Base-by-base conservation (phyloP, 2,329 filamentous ascomycete species). In the Paecilomyces niveus region DNA sequence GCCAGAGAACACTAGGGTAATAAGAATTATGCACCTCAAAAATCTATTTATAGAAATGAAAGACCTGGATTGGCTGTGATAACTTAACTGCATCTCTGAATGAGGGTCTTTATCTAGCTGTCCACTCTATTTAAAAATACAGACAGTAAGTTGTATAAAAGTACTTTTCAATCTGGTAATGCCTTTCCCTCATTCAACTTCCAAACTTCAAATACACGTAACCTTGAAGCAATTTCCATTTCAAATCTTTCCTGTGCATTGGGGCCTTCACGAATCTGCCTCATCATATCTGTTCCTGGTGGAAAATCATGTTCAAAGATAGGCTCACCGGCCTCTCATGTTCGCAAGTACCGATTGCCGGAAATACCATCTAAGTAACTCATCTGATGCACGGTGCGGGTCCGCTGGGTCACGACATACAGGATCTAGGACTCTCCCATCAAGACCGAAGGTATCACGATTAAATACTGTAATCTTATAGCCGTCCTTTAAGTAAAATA, bases 291-390 rank as follows among this genome's bases (percentile, higher is more conserved):
- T 11, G 54, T 58, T 33, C 65, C 64, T n/a, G 56, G 52, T 7
- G 26, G 54, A n/a, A 55, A 39, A 24, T 55, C 54, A n/a, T 55
- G 54, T 55, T 55, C 54, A n/a, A 45, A 65, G 15, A 54, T 26
- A 24, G 63, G 64, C 53, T 61, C 63, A n/a, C 64, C 64, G 52
- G 55, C 64, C 63, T 51, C 58, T 62, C 60, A 66, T 64, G 26
- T 65, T 67, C 26, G 55, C 58, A 24, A 67, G 62, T 32, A 67
- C 61, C 13, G 55, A 35, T 54, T 67, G 64, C 50, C 62, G 5
- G 58, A 63, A 67, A 55, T 66, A 60, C 63, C 63, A 67, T 18
- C 58, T 32, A 31, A 67, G 59, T 3, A 66, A 56, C 4, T 54
- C 15, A 51, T 62, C 53, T 29, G 31, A 51, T 39, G 59, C 58